These are phyloP conservation scores for Vitis amurensis DNA, from an alignment of 164 flowering plant genomes.

Conservation along the genomic window DNA sequence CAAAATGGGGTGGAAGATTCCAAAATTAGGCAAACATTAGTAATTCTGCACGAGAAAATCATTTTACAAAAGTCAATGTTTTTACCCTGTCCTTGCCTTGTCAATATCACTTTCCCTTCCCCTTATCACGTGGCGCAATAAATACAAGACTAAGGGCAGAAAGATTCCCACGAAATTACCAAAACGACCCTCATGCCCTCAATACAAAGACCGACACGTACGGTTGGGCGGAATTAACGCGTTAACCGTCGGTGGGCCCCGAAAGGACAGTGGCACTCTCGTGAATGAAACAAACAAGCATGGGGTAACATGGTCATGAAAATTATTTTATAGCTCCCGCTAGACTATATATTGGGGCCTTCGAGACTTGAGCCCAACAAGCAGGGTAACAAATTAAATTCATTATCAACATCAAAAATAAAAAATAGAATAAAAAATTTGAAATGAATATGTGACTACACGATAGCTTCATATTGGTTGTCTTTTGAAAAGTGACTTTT, in stretches of 20 bases:
- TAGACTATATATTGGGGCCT: background rate
- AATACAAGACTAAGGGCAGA: slow-evolving; percentile 13
- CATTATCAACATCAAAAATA: too few relatives aligned
- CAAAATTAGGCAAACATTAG: too few relatives aligned
- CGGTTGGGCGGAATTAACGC: slow-evolving; percentile 54
- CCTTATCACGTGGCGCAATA: background rate
- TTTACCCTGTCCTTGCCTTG: background rate
- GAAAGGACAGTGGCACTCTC: slow-evolving; percentile 24
- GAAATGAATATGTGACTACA: too few relatives aligned
- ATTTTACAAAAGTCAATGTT: background rate
- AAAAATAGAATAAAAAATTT: too few relatives aligned
- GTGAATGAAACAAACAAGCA: slow-evolving; percentile 16
- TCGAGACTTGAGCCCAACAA: background rate
- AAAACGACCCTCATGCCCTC: slow-evolving; percentile 10
- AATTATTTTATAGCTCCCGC: background rate
- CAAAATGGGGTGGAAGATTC: too few relatives aligned
- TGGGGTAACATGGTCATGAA: slow-evolving; percentile 6
- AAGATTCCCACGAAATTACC: slow-evolving; percentile 2
- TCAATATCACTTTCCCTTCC: background rate
- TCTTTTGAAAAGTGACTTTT: too few relatives aligned
- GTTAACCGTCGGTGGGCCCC: slow-evolving; percentile 70
- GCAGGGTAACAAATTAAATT: too few relatives aligned
- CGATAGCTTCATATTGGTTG: too few relatives aligned
- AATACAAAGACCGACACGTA: slow-evolving; percentile 9
- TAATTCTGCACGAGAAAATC: too few relatives aligned